Evolutionary conservation across 2,329 filamentous ascomycete species (phyloP), one percentile per base, ranked within the genome.

Genomic region (Curvularia lunata): DNA sequence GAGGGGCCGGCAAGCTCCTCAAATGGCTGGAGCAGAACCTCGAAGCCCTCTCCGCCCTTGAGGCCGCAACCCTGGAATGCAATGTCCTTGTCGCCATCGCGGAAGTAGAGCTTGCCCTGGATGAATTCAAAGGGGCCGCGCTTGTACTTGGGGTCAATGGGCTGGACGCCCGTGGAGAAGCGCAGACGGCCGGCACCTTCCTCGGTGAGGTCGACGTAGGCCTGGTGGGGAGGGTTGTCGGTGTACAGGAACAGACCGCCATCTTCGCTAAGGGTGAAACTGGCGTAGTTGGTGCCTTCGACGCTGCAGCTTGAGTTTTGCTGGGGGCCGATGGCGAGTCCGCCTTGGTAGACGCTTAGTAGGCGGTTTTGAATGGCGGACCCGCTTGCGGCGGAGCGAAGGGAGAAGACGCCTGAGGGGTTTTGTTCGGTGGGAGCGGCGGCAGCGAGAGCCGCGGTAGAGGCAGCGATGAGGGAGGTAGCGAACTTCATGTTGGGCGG

Each of bases 201-300:
- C 67, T 83, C 84, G 47, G 82, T 85, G 50, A 82, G 81, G 72
- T 88, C 85, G 45, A 82, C 81, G 61, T 69, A 87, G 49, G 84
- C 58, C 66, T 82, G 75, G 75, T 86, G 84, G 2, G 75, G 74
- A 4, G 73, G 76, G 27, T 75, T 74, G 28, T 68, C 61, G 47
- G 78, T 79, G 74, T 81, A 86, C 34, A 88, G 79, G 70, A 73
- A 81, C 13, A 71, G 78, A 46, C 76, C 76, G 54, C 63, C 59
- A 41, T 82, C 75, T 5, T 51, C 8, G 37, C 78, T 50, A 64
- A 86, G 72, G 61, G 75, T 75, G 73, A 88, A 85, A 43, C 80
- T 84, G 51, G 84, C 85, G 32, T 66, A 72, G 59, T 79, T 73
- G 41, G 63, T 28, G 18, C n/a, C 30, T 23, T n/a, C 27, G 10